Evolutionary conservation across 345 rosid species (phyloP).

Genomic region (Kernera saxatilis): DNA sequence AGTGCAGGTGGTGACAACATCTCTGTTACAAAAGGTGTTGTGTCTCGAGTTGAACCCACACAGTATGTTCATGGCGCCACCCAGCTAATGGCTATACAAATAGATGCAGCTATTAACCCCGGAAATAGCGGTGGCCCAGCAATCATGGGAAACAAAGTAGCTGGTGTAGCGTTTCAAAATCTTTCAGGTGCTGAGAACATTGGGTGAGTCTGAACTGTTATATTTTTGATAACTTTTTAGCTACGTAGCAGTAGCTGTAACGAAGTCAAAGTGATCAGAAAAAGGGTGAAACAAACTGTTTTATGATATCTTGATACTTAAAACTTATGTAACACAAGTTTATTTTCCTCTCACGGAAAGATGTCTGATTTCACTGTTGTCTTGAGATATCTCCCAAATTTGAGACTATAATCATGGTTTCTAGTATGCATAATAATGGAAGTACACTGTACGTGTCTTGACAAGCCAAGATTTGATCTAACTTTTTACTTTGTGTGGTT

Average conservation of each 20-base stretch:
- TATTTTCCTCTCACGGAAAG: neutral
- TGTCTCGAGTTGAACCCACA: conserved; percentile 89
- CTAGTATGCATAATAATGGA: neutral
- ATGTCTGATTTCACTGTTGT: neutral
- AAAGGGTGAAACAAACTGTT: neutral
- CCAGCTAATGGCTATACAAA: conserved; percentile 88
- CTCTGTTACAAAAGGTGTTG: conserved; percentile 93
- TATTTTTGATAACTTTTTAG: neutral
- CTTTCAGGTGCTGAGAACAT: conserved; percentile 91
- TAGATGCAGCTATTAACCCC: conserved; percentile 93
- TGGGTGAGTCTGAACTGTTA: conserved; percentile 48
- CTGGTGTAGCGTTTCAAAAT: conserved; percentile 87
- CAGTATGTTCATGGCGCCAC: conserved; percentile 85
- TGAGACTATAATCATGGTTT: neutral
- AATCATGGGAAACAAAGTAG: conserved; percentile 83
- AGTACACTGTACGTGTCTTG: neutral
- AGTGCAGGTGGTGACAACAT: conserved; percentile 84
- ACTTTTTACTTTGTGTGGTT: neutral
- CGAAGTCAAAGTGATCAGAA: neutral
- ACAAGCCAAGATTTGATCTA: neutral
- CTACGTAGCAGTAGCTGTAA: neutral
- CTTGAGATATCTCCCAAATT: neutral
- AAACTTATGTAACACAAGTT: neutral
- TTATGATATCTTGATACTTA: neutral
- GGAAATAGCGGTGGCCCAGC: conserved; percentile 94